Percentiles rank a stretch among this genome's conserved stretches.
phyloP scores from a whole-genome alignment of 495 filamentous ascomycete species.

The Penicillium maclennaniae region DNA sequence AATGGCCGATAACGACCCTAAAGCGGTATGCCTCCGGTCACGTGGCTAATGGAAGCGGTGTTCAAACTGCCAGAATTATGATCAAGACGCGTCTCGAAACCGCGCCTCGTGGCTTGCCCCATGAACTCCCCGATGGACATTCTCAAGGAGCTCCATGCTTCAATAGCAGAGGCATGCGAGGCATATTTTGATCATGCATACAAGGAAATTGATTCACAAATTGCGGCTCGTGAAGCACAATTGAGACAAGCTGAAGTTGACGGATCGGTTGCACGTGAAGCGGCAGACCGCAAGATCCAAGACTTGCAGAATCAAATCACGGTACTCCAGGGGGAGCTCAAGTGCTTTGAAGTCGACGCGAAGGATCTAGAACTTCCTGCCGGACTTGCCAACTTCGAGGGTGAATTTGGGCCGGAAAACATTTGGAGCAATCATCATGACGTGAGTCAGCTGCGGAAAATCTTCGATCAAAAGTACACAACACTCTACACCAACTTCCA shows the following conservation, averaged over 20 bases:
- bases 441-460: constrained; percentile 7
- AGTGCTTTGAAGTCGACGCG: constrained; percentile 11
- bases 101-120: constrained; percentile 1
- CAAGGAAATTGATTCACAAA: constrained; percentile 22
- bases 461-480: constrained; percentile 27
- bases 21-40: not conserved
- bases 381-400: constrained; percentile 16
- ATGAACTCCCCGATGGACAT: constrained; percentile 30
- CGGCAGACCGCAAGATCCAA: constrained; percentile 15
- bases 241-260: constrained; percentile 20
- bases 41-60: not conserved
- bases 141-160: constrained; percentile 33
- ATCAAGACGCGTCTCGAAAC: constrained; percentile 6
- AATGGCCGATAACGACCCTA: constrained; percentile 9
- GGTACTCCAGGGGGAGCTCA: constrained; percentile 23
- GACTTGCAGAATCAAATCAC: constrained; percentile 26
- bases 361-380: constrained; percentile 7
- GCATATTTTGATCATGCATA: constrained; percentile 32
- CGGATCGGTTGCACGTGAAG: constrained; percentile 20
- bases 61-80: not conserved
- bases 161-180: constrained; percentile 29
- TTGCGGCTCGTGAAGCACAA: constrained; percentile 20
- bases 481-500: constrained; percentile 31
- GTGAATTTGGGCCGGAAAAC: constrained; percentile 29
- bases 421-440: constrained; percentile 11